Evolutionary conservation across 1,139 yeast species (phyloP).

Genomic region (Candida sp.): DNA sequence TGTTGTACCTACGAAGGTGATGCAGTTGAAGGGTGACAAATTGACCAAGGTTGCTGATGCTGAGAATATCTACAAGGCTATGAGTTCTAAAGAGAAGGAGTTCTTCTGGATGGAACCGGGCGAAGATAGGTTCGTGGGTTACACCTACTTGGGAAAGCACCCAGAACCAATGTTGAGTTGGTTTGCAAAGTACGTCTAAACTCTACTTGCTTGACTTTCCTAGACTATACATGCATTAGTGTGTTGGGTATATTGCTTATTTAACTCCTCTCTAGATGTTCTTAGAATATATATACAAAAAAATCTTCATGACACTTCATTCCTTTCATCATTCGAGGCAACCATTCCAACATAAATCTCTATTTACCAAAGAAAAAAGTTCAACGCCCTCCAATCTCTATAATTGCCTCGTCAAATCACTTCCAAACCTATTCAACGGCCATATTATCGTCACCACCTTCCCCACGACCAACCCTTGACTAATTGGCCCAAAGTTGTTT

Average conservation of each 20-base stretch:
- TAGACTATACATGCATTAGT: neutral
- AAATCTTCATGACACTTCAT: no score
- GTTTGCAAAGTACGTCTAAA: constrained; percentile 4
- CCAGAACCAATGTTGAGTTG: neutral
- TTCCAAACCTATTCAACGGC: constrained; percentile 65
- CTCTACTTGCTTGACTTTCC: neutral
- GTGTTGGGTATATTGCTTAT: neutral
- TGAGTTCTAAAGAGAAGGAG: neutral
- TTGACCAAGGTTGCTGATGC: constrained; percentile 1
- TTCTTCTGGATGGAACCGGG: constrained; percentile 2
- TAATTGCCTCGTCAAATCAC: constrained; percentile 21
- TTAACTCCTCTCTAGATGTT: neutral
- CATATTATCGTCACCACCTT: constrained; percentile 67
- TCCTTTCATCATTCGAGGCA: neutral
- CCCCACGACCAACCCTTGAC: constrained; percentile 78
- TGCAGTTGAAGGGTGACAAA: constrained; percentile 1
- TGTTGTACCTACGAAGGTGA: constrained; percentile 1
- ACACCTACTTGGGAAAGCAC: constrained; percentile 3
- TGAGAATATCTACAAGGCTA: neutral
- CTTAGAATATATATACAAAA: neutral
- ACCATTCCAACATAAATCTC: neutral
- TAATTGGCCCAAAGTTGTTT: constrained; percentile 84
- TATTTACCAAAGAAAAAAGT: neutral
- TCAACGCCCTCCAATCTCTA: neutral
- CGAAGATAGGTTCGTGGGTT: constrained; percentile 3